Conservation (phyloP, 2,329 filamentous ascomycete species). For the Colletotrichum navitas region DNA sequence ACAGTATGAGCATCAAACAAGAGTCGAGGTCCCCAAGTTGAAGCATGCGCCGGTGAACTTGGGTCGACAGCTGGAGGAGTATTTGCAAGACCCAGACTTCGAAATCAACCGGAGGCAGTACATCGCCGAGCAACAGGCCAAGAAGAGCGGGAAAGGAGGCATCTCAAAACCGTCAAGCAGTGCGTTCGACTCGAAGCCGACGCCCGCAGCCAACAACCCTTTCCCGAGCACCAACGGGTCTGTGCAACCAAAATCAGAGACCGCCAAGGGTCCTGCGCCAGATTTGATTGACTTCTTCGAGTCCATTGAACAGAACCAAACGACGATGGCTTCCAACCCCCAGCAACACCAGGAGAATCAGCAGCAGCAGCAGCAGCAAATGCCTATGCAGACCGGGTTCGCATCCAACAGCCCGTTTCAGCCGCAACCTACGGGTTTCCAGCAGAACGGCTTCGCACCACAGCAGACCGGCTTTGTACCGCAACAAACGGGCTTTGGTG, state of each 20-base stretch:
- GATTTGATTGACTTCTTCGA: slow-evolving; percentile 96
- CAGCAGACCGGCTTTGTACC: slow-evolving; percentile 57
- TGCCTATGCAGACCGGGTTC: slow-evolving; percentile 46
- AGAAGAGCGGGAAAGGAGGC: slow-evolving; percentile 62
- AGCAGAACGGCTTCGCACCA: slow-evolving; percentile 58
- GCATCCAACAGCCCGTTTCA: slow-evolving; percentile 51
- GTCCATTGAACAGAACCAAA: slow-evolving; percentile 91
- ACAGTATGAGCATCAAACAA: slow-evolving; percentile 91
- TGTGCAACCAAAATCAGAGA: slow-evolving; percentile 57
- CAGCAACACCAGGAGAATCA: slow-evolving; percentile 50
- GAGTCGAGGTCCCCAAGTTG: slow-evolving; percentile 94
- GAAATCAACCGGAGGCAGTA: slow-evolving; percentile 94
- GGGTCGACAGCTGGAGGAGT: slow-evolving; percentile 90
- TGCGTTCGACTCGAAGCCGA: slow-evolving; percentile 53
- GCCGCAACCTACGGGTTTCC: slow-evolving; percentile 50
- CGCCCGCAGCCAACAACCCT: slow-evolving; percentile 57
- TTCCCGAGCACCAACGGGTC: slow-evolving; percentile 57
- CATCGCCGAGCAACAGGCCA: slow-evolving; percentile 84
- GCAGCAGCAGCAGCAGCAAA: slow-evolving; percentile 48
- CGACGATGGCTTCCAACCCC: slow-evolving; percentile 67
- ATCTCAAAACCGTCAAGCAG: slow-evolving; percentile 46
- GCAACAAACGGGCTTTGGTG: slow-evolving; percentile 56
- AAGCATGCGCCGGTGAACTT: slow-evolving; percentile 97
- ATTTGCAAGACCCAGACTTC: slow-evolving; percentile 94
- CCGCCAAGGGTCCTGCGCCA: slow-evolving; percentile 74